A percentile compares a stretch with the other conserved stretches of the same genome.
These are phyloP conservation scores for Knoxdaviesia capensis DNA, from an alignment of 2,329 filamentous ascomycete species.

Conservation along the genomic window DNA sequence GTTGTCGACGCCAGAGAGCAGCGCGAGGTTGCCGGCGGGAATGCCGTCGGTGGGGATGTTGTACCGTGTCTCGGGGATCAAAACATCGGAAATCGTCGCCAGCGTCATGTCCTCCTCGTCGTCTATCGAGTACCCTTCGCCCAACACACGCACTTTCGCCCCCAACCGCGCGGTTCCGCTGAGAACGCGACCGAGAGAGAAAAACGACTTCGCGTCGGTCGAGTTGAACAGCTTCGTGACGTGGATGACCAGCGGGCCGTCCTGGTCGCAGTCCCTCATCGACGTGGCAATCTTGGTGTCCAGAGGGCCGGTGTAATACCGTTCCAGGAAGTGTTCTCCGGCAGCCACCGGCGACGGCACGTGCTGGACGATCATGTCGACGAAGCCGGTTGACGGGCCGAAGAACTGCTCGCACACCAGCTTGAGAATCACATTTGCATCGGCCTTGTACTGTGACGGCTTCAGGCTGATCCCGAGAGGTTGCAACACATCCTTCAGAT, in stretches of 20 bases:
- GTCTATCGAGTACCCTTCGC: constrained; percentile 87
- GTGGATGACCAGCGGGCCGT: constrained; percentile 80
- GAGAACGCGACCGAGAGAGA: constrained; percentile 78
- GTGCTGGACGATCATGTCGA: constrained; percentile 86
- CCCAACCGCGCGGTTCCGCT: constrained; percentile 76
- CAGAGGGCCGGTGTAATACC: constrained; percentile 79
- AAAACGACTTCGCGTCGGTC: constrained; percentile 73
- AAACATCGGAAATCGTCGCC: constrained; percentile 68
- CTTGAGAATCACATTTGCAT: constrained; percentile 75
- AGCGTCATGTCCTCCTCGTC: constrained; percentile 95
- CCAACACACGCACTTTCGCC: constrained; percentile 71
- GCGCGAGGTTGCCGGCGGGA: constrained; percentile 79
- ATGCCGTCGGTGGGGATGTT: constrained; percentile 82
- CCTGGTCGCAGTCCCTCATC: constrained; percentile 68
- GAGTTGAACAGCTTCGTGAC: constrained; percentile 88
- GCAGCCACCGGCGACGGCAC: constrained; percentile 72
- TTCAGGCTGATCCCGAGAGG: constrained; percentile 72
- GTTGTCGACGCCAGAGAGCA: constrained; percentile 88
- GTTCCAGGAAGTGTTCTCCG: constrained; percentile 55
- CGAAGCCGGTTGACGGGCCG: constrained; percentile 70
- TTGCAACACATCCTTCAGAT: constrained; percentile 60
- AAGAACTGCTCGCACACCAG: constrained; percentile 93
- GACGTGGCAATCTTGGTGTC: constrained; percentile 63
- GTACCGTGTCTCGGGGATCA: constrained; percentile 83
- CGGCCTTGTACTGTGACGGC: constrained; percentile 76